Percentiles rank a stretch among this genome's conserved stretches.
phyloP scores from a whole-genome alignment of 495 filamentous ascomycete species.

The Hypoxylon trugodes region DNA sequence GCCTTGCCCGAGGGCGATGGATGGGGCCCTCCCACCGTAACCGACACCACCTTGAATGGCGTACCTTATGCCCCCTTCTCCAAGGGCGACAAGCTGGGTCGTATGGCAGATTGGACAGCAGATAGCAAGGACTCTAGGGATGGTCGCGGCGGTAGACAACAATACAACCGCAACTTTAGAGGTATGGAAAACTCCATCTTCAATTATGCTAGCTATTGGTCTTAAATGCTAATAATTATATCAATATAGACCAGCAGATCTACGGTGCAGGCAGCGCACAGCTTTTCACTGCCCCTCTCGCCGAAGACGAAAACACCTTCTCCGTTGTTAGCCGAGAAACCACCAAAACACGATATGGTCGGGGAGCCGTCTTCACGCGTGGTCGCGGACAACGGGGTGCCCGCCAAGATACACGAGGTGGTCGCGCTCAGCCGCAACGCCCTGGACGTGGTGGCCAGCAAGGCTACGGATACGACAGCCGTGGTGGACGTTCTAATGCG shows the following conservation, averaged over 20 bases:
- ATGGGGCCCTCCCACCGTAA: constrained; percentile 86
- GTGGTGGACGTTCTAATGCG: constrained; percentile 65
- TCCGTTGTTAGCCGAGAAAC: constrained; percentile 94
- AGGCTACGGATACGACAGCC: constrained; percentile 65
- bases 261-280: constrained; percentile 90
- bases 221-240: constrained; percentile 19
- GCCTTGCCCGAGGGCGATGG: constrained; percentile 69
- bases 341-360: constrained; percentile 84
- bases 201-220: neutral
- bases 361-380: constrained; percentile 85
- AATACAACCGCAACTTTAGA: constrained; percentile 91
- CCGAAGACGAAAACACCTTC: constrained; percentile 96
- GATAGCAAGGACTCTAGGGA: constrained; percentile 86
- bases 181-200: constrained; percentile 60
- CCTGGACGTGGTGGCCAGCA: constrained; percentile 55
- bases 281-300: constrained; percentile 86
- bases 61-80: constrained; percentile 97
- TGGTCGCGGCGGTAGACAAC: constrained; percentile 78
- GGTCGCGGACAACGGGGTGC: constrained; percentile 83
- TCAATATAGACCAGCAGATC: constrained; percentile 83
- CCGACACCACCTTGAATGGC: constrained; percentile 87
- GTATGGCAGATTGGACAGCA: constrained; percentile 99
- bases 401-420: constrained; percentile 73
- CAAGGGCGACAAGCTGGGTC: constrained; percentile 97
- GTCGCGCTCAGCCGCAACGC: constrained; percentile 62